These are phyloP conservation scores for Crithidia bombi DNA, from an alignment of 208 protist species.

Conservation along the genomic window DNA sequence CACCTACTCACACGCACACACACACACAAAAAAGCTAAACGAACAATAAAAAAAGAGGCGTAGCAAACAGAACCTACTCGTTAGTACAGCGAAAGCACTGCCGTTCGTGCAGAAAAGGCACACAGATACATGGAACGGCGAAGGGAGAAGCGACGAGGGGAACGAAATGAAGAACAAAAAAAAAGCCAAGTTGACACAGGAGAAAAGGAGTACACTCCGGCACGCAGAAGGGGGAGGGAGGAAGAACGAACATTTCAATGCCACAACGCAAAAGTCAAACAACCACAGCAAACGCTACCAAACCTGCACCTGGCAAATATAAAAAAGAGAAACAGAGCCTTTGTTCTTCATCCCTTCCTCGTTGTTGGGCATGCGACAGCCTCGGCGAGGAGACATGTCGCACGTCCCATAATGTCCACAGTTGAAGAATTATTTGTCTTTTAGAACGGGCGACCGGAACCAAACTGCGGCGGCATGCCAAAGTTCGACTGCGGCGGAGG, in stretches of 20 bases:
- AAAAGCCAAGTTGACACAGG: constrained; percentile 9
- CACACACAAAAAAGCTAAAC: no score
- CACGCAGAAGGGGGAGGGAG: no score
- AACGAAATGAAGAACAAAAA: constrained; percentile 28
- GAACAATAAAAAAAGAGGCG: background rate
- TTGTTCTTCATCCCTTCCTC: background rate
- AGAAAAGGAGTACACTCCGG: constrained; percentile 18
- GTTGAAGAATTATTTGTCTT: no score
- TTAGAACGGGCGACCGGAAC: constrained; percentile 68
- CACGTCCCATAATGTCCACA: no score
- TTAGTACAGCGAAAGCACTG: background rate
- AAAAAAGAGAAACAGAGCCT: background rate
- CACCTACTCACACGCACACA: no score
- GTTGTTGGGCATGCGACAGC: no score
- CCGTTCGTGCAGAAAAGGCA: no score
- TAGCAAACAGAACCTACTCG: background rate
- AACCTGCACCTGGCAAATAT: no score
- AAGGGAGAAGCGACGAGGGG: no score
- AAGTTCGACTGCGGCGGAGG: constrained; percentile 43
- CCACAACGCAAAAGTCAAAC: constrained; percentile 3
- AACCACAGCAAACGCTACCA: background rate
- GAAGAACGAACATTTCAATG: no score
- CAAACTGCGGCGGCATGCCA: constrained; percentile 57
- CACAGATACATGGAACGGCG: no score
- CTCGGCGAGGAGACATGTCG: no score